These are phyloP conservation scores for Lolium multiflorum DNA, from an alignment of 176 grass and related monocot species.

Conservation along the genomic window DNA sequence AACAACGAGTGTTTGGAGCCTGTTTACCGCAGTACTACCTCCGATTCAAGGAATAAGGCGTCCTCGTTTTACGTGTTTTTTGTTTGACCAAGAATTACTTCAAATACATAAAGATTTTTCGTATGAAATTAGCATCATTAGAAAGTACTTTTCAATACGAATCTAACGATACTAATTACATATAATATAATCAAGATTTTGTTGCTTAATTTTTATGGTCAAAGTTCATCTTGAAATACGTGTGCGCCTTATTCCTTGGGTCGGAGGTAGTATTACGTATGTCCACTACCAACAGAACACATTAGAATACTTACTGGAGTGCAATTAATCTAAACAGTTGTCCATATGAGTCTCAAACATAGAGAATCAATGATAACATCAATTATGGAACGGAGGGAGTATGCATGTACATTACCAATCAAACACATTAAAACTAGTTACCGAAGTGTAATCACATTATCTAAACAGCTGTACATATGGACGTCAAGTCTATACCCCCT, in stretches of 20 bases:
- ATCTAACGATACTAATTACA: no score
- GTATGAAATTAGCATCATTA: no score
- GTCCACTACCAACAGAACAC: background rate
- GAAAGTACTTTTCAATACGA: no score
- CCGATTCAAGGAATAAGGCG: no score
- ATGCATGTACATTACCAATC: background rate
- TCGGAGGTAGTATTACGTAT: background rate
- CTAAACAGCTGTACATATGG: background rate
- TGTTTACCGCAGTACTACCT: background rate
- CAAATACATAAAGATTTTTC: no score
- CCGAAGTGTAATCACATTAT: background rate
- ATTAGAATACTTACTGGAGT: background rate
- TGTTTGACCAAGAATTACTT: no score
- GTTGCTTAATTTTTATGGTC: no score
- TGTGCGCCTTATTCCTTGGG: no score
- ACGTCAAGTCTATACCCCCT: background rate
- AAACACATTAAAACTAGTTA: background rate
- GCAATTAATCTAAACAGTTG: background rate
- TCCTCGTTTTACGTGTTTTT: no score
- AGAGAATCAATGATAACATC: background rate
- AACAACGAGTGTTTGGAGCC: background rate
- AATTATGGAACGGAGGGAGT: background rate
- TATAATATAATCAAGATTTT: no score
- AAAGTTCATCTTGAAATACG: no score
- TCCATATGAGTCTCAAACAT: background rate